Conservation (phyloP, 768 basidiomycete genomes). For the Auricularia sp. region DNA sequence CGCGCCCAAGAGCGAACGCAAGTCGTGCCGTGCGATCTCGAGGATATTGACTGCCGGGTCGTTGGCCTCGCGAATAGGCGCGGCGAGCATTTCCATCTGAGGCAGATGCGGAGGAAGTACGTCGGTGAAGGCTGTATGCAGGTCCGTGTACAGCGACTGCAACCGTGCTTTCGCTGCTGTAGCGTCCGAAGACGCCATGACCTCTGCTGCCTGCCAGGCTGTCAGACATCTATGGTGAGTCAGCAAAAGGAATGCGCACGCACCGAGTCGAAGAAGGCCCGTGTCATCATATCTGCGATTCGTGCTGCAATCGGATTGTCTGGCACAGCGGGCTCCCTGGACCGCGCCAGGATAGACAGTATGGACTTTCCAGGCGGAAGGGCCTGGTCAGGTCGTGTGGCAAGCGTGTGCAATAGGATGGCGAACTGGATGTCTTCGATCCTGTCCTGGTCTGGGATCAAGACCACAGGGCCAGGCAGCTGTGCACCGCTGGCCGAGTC, state of each 20-base stretch:
- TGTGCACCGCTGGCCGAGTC: background rate
- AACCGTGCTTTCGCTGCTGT: constrained; percentile 50
- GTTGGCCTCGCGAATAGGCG: constrained; percentile 34
- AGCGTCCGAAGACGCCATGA: constrained; percentile 48
- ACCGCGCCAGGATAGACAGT: constrained; percentile 45
- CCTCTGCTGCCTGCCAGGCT: constrained; percentile 37
- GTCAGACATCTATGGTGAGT: constrained; percentile 1
- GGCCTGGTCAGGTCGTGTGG: constrained; percentile 46
- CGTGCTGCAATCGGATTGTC: constrained; percentile 32
- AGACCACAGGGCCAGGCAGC: background rate
- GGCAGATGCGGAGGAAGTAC: constrained; percentile 49
- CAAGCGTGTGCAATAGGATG: constrained; percentile 48
- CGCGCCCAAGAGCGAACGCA: constrained; percentile 42
- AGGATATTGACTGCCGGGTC: constrained; percentile 59
- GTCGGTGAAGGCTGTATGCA: constrained; percentile 38
- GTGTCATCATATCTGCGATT: constrained; percentile 40
- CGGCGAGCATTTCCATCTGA: constrained; percentile 40
- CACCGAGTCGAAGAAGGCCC: constrained; percentile 71
- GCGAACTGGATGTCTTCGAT: background rate
- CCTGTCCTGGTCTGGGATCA: background rate
- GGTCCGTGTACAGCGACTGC: constrained; percentile 43
- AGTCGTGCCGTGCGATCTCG: constrained; percentile 40
- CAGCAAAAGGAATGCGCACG: constrained; percentile 11
- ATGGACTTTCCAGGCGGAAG: constrained; percentile 68
- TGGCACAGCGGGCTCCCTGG: constrained; percentile 11